phyloP scores from a whole-genome alignment of 73 alveolate species.

The Paramecium primaurelia region DNA sequence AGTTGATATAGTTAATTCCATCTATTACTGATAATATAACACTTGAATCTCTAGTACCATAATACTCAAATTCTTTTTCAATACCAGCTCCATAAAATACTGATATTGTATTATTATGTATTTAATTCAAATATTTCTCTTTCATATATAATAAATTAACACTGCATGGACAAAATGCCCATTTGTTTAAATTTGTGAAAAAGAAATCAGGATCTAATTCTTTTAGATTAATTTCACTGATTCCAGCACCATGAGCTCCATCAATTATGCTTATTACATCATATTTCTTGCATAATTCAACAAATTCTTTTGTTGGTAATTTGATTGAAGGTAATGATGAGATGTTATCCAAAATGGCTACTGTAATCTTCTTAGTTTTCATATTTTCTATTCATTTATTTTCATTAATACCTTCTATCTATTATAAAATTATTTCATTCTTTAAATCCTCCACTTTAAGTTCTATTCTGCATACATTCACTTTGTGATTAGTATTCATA shows the following conservation, averaged over 20 bases:
- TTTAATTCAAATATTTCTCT: not conserved
- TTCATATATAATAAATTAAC: not conserved
- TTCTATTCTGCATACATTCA: not conserved
- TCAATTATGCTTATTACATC: not conserved
- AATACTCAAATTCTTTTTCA: conserved; percentile 8
- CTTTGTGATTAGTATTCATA: not conserved
- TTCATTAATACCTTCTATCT: not conserved
- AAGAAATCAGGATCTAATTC: conserved; percentile 41
- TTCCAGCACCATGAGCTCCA: conserved; percentile 46
- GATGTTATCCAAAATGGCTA: not conserved
- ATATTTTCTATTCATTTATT: not conserved
- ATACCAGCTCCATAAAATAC: not conserved
- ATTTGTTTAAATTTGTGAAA: conserved; percentile 16
- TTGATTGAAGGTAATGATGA: not conserved
- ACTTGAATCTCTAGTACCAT: not conserved
- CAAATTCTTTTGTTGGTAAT: not conserved
- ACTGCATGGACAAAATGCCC: not conserved
- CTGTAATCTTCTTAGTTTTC: not conserved
- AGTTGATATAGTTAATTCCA: not conserved
- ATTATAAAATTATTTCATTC: not conserved
- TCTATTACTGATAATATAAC: not conserved
- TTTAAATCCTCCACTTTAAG: not conserved
- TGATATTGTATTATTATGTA: not conserved
- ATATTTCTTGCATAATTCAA: not conserved
- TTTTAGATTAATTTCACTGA: not conserved